Evolutionary conservation across 2,329 filamentous ascomycete genomes (phyloP).

Genomic region (Penicillium paneum): DNA sequence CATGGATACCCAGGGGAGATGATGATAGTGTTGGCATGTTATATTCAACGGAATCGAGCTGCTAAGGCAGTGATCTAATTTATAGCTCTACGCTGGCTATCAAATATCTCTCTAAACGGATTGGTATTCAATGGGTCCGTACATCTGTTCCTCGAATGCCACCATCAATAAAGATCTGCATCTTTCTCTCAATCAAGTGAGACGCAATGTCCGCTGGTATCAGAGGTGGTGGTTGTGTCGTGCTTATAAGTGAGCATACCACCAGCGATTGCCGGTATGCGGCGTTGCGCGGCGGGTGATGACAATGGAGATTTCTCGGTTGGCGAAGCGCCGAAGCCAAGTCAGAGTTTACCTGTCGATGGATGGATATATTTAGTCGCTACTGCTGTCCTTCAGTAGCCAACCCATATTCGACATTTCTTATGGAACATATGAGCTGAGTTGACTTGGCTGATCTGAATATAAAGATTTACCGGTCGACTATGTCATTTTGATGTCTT

Average conservation of each 20-base stretch:
- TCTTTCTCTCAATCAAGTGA: constrained; percentile 52
- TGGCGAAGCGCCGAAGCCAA: constrained; percentile 47
- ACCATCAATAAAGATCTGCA: constrained; percentile 64
- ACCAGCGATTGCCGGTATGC: too few relatives aligned
- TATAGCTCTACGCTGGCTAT: constrained; percentile 31
- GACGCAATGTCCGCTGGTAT: constrained; percentile 63
- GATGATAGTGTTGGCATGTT: background rate
- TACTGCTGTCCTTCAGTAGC: constrained; percentile 23
- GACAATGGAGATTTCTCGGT: constrained; percentile 35
- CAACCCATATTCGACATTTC: background rate
- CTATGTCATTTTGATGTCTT: too few relatives aligned
- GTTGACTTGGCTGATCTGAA: too few relatives aligned
- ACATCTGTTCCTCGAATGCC: constrained; percentile 66
- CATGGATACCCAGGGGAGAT: background rate
- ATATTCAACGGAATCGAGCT: background rate
- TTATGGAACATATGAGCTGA: too few relatives aligned
- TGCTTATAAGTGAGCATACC: background rate
- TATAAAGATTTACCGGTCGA: too few relatives aligned
- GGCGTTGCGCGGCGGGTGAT: too few relatives aligned
- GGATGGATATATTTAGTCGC: constrained; percentile 30
- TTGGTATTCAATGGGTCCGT: constrained; percentile 37
- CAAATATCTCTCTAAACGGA: constrained; percentile 32
- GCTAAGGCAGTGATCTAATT: background rate
- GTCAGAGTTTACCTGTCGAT: constrained; percentile 31
- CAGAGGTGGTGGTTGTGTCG: constrained; percentile 50